A percentile compares a stretch with the other conserved stretches of the same genome.
These are phyloP conservation scores for Jaltomata sinuosa DNA, from an alignment of 257 asterid genomes.

Conservation along the genomic window DNA sequence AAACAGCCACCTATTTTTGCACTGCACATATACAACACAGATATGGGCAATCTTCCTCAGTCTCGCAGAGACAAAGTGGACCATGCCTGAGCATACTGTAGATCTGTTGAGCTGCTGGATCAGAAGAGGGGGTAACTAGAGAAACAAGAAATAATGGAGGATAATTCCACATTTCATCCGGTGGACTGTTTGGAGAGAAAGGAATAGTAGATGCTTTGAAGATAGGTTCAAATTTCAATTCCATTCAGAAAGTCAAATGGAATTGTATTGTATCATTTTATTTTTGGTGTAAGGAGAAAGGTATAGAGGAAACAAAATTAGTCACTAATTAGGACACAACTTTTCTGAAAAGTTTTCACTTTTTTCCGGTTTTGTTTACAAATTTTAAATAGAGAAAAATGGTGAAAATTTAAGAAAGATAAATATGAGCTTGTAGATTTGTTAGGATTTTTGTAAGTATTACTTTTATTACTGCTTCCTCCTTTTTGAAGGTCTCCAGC, in stretches of 20 bases:
- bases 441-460: not conserved
- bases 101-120: not conserved
- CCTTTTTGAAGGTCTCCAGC: not conserved
- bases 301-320: not conserved
- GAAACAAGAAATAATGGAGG: not conserved
- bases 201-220: not conserved
- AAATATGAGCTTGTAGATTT: not conserved
- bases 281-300: not conserved
- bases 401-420: no score
- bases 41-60: not conserved
- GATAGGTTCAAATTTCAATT: not conserved
- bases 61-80: not conserved
- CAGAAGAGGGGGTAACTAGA: not conserved
- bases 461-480: not conserved
- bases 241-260: not conserved
- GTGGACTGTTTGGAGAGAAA: not conserved
- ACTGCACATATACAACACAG: not conserved
- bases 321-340: no score
- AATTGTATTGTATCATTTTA: not conserved
- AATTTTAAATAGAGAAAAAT: no score
- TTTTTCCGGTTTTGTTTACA: no score
- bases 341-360: no score
- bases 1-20: not conserved
- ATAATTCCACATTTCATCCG: not conserved
- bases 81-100: not conserved